Evolutionary conservation across 352 stramenopile species (phyloP), one percentile per base, ranked within the genome.

Genomic region (Phytophthora sp.): DNA sequence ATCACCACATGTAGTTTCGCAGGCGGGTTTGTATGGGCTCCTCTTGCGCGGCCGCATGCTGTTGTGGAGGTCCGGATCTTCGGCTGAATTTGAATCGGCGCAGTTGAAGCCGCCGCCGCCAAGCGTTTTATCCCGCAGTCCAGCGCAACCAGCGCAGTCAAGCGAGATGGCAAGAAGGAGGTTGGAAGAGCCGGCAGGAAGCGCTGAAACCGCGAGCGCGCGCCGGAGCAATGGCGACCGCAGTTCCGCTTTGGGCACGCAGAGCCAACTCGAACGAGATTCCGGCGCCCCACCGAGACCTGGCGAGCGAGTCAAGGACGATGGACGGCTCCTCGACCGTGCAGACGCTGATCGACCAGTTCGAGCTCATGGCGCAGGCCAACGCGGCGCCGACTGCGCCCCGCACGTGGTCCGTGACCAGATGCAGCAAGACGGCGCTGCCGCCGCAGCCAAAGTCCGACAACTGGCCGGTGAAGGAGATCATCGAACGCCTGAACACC

Each of bases 331-430:
- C 24, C 28, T 48, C 21, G 30, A 66, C 13, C 15, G 72, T 77
- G 32, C 54, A 75, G 54, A 66, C 45, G n/a, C 68, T 77, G 15
- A 77, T 80, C 39, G 32, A 75, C 38, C 46, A 51, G 50, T 80
- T 80, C 37, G 72, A 80, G 49, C 52, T 62, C 26, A 67, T 80
- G 59, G 55, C 54, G 15, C 54, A 55, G 38, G 50, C 23, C 32
- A 65, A 66, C 17, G 43, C 21, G 2, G 24, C n/a, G 12, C n/a
- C 44, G 3, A 12, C 54, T 13, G 43, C 27, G 20, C 50, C 62
- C 20, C 49, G 23, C 28, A 27, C 45, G 11, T 45, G 54, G 44
- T 55, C 50, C 17, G 24, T 42, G 17, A 48, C 43, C 9, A 34
- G 27, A 32, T 56, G 37, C 24, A 62, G 28, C 20, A 62, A 15